phyloP scores from a whole-genome alignment of 306 rosid species.

The Elaeagnus macrophylla region DNA sequence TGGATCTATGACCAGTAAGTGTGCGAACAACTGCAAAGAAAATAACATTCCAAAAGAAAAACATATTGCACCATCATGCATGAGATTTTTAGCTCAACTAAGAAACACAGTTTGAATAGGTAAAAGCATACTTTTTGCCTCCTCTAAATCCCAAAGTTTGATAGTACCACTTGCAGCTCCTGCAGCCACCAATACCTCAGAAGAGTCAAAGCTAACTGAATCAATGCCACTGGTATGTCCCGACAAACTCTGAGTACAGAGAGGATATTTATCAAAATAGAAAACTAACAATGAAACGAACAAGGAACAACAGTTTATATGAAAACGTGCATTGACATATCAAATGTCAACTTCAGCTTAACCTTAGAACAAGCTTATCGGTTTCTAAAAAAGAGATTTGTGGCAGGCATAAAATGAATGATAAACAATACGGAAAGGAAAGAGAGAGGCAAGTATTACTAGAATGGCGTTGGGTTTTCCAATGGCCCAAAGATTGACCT shows the following conservation, averaged over 20 bases:
- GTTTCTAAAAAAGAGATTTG: background rate
- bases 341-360: no score
- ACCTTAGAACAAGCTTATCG: background rate
- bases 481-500: constrained; percentile 99
- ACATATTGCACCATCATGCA: background rate
- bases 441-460: constrained; percentile 30
- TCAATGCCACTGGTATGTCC: constrained; percentile 99
- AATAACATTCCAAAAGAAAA: constrained; percentile 15
- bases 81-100: constrained; percentile 3
- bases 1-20: constrained; percentile 95
- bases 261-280: constrained; percentile 6
- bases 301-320: background rate
- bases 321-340: background rate
- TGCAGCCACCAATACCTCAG: constrained; percentile 94
- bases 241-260: constrained; percentile 70
- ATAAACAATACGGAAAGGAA: constrained; percentile 3
- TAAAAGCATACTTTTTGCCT: constrained; percentile 81
- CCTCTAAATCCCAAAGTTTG: constrained; percentile 99
- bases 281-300: constrained; percentile 8
- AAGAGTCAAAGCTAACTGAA: constrained; percentile 92
- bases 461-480: constrained; percentile 96
- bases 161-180: constrained; percentile 99
- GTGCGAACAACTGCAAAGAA: constrained; percentile 81
- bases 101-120: constrained; percentile 5
- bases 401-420: background rate